Evolutionary conservation across 257 asterid species (phyloP).

Genomic region (Nicotiana paniculata): DNA sequence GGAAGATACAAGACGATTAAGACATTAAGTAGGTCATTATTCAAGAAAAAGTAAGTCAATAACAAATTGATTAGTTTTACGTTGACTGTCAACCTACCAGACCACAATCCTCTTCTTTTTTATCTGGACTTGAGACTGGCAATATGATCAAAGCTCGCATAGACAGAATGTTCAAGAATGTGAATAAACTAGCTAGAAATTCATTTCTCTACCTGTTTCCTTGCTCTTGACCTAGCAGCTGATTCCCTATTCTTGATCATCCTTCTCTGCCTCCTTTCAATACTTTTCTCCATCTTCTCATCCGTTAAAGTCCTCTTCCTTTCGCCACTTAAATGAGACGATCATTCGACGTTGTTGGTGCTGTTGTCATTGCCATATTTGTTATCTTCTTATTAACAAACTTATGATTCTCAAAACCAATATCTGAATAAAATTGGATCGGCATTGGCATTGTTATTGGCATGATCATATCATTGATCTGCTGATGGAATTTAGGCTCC

Average conservation of each 20-base stretch:
- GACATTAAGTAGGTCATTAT: background rate
- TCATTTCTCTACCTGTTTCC: conserved; percentile 29
- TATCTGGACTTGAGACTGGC: background rate
- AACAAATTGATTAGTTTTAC: too few relatives aligned
- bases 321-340: background rate
- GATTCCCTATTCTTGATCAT: conserved; percentile 51
- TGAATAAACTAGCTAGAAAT: background rate
- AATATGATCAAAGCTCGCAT: background rate
- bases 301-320: background rate
- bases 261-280: conserved; percentile 34
- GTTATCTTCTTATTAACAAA: background rate
- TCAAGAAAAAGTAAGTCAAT: background rate
- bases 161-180: background rate
- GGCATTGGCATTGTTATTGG: conserved; percentile 10
- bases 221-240: conserved; percentile 46
- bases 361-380: background rate
- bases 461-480: conserved; percentile 1
- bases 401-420: conserved; percentile 11
- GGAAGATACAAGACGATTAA: background rate
- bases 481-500: background rate
- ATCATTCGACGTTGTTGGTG: conserved; percentile 6
- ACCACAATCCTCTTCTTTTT: background rate
- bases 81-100: background rate
- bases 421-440: conserved; percentile 1
- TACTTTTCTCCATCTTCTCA: conserved; percentile 19